Conservation (phyloP, 441 rosid genomes). For the Lepidium campestre region DNA sequence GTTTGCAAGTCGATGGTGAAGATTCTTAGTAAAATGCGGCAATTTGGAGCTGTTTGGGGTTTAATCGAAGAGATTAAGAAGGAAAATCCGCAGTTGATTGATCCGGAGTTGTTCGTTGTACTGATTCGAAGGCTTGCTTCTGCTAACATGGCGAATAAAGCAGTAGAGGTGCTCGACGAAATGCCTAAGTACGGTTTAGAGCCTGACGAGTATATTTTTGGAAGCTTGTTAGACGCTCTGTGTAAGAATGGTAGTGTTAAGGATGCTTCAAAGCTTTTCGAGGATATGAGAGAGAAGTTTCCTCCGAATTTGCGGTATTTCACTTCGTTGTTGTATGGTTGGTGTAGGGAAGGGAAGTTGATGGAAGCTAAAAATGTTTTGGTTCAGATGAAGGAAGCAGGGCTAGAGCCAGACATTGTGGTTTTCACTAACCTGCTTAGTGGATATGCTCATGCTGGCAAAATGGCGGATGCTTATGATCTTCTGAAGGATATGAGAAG, state of each 20-base stretch:
- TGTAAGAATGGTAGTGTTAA: constrained; percentile 78
- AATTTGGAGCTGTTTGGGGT: constrained; percentile 87
- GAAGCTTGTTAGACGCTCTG: constrained; percentile 74
- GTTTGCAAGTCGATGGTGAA: constrained; percentile 69
- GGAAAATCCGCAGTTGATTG: constrained; percentile 53
- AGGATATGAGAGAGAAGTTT: constrained; percentile 60
- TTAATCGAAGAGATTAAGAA: constrained; percentile 76
- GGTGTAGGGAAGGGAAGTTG: constrained; percentile 87
- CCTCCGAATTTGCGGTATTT: constrained; percentile 55
- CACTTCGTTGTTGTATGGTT: constrained; percentile 78
- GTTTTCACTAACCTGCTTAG: constrained; percentile 73
- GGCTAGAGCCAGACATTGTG: constrained; percentile 73
- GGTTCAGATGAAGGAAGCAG: constrained; percentile 81
- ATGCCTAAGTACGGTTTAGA: constrained; percentile 83
- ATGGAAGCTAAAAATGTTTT: constrained; percentile 73
- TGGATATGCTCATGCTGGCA: constrained; percentile 63
- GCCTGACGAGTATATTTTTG: constrained; percentile 68
- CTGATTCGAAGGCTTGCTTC: constrained; percentile 84
- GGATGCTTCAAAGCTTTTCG: constrained; percentile 74
- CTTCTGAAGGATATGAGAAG: constrained; percentile 73
- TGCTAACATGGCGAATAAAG: constrained; percentile 71
- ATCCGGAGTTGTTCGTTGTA: constrained; percentile 61
- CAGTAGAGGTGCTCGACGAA: constrained; percentile 81
- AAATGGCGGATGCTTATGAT: constrained; percentile 72
- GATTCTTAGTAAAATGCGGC: constrained; percentile 78